phyloP scores from a whole-genome alignment of 345 rosid species.

The Psidium guajava region DNA sequence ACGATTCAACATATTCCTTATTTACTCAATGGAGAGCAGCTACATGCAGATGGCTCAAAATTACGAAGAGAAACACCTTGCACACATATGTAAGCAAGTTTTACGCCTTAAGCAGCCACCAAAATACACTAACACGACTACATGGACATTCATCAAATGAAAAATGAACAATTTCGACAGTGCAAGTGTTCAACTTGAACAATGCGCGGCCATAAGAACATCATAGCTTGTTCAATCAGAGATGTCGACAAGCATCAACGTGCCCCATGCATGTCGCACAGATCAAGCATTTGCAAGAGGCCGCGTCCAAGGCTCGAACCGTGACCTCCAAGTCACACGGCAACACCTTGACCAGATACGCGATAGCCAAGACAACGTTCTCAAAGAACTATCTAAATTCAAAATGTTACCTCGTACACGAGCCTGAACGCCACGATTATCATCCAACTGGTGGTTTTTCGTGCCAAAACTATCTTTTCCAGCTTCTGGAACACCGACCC shows the following conservation, averaged over 20 bases:
- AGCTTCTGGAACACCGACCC: neutral
- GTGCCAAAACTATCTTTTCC: neutral
- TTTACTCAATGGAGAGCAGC: neutral
- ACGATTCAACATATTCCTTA: neutral
- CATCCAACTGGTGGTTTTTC: neutral
- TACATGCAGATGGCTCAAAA: neutral
- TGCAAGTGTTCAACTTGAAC: neutral
- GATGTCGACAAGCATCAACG: neutral
- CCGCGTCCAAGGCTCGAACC: no score
- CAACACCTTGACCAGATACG: no score
- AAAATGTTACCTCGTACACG: neutral
- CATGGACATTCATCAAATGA: neutral
- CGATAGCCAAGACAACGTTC: neutral
- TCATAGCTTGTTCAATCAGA: neutral
- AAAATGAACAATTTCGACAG: neutral
- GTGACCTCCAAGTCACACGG: no score
- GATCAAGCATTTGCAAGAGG: no score
- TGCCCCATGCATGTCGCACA: neutral
- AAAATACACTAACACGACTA: neutral
- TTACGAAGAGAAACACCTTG: neutral
- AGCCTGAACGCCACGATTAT: neutral
- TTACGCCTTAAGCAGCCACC: neutral
- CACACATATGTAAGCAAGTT: neutral
- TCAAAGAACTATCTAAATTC: neutral
- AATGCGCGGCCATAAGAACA: neutral